Evolutionary conservation across 176 grass and related monocot species (phyloP).

Genomic region (Cymbopogon citratus): DNA sequence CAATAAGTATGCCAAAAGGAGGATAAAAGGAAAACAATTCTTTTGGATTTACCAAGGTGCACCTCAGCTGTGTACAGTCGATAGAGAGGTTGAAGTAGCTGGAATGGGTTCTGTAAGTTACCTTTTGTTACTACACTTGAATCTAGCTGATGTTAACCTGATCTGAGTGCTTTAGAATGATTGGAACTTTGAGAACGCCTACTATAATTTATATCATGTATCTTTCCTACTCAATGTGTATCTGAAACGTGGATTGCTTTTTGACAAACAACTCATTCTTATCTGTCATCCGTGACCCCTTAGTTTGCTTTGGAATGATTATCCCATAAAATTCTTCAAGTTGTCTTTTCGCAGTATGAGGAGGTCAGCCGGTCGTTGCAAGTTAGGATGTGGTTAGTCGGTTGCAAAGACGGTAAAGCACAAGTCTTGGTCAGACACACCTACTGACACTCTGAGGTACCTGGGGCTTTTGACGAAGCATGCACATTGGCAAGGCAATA

Average conservation of each 20-base stretch:
- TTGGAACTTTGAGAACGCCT: slow-evolving; percentile 2
- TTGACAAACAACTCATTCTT: slow-evolving; percentile 4
- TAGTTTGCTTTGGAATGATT: slow-evolving; percentile 13
- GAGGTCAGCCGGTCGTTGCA: slow-evolving; percentile 23
- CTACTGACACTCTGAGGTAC: slow-evolving; percentile 18
- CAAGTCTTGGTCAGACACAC: slow-evolving; percentile 14
- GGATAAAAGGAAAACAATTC: neutral
- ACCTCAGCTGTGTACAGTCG: neutral
- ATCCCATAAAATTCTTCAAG: slow-evolving; percentile 8
- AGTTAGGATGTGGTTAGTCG: slow-evolving; percentile 25
- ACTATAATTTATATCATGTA: neutral
- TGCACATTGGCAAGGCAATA: slow-evolving; percentile 33
- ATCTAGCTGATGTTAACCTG: slow-evolving; percentile 17
- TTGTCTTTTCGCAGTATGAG: slow-evolving; percentile 29
- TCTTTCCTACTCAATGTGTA: slow-evolving; percentile 27
- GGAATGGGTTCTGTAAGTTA: slow-evolving; percentile 21
- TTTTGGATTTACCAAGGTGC: neutral
- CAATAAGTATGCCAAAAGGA: neutral
- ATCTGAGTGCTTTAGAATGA: neutral
- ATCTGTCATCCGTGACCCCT: slow-evolving; percentile 8
- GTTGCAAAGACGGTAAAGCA: slow-evolving; percentile 35
- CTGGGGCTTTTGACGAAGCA: slow-evolving; percentile 53
- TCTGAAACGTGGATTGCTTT: slow-evolving; percentile 31
- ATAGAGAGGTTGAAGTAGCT: neutral
- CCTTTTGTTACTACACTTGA: slow-evolving; percentile 22